Base-by-base conservation (phyloP, 768 basidiomycete species). In the Auricularia sp. region DNA sequence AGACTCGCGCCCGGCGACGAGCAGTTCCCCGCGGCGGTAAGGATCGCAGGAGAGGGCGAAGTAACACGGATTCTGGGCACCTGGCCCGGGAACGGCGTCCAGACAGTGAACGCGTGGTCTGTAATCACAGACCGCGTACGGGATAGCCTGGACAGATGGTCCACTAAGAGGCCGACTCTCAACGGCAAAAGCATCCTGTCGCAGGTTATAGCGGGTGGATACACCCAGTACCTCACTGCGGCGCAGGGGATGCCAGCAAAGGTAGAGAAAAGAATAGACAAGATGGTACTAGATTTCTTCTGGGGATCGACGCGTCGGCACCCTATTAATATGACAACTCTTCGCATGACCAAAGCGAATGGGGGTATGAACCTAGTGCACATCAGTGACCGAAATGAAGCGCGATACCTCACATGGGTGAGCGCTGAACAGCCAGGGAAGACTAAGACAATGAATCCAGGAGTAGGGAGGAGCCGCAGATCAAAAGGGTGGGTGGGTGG, bases 211-310 rank as follows among this genome's bases (percentile, higher is more conserved):
- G 64, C 75, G 0, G 77, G 74, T 0, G 74, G 76, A 0, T 69
- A 69, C 47, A 77, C 77, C 0, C 77, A 79, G 62, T 80, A 77
- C 69, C 65, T 74, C 0, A 72, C 75, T 0, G 54, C 68, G 58
- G 76, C 76, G 0, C 77, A 80, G 65, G 76, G 75, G 0, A 79
- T 80, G 77, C 77, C 77, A 0, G 59, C 67, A 18, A 13, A 45
- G 1, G 65, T 76, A 0, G 70, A 71, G 35, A 65, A 69, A 2
- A 21, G 33, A 13, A 63, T 78, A 0, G 29, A 62, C n/a, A 71
- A 68, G 34, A 67, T 36, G 3, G 70, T 71, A 3, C 18, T 67
- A 1, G 64, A 70, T 3, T 78, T 77, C 37, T 67, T 78, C 3
- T 77, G 73, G 73, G 64, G 35, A 8, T 24, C 62, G 8, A 68